Evolutionary conservation across 306 rosid species (phyloP).

Genomic region (Trichosanthes cucumerina): DNA sequence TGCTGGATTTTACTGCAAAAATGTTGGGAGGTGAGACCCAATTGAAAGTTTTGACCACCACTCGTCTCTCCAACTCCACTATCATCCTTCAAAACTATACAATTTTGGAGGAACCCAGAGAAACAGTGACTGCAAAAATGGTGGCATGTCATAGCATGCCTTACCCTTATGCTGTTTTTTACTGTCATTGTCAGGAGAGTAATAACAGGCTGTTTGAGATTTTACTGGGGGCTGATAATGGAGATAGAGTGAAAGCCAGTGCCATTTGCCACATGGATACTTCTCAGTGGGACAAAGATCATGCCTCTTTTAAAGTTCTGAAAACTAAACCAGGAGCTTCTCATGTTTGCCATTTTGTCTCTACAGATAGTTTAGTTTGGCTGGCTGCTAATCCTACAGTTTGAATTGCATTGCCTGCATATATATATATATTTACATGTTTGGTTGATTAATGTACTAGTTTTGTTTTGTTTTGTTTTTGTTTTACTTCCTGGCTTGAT

Average conservation of each 20-base stretch:
- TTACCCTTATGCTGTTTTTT: constrained; percentile 67
- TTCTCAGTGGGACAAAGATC: constrained; percentile 50
- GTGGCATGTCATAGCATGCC: constrained; percentile 67
- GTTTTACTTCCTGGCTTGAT: background rate
- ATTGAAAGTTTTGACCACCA: constrained; percentile 36
- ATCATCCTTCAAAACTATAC: constrained; percentile 50
- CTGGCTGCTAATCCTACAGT: constrained; percentile 25
- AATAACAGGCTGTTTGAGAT: constrained; percentile 40
- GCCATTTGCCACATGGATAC: constrained; percentile 86
- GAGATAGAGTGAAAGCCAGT: constrained; percentile 39
- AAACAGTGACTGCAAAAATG: constrained; percentile 31
- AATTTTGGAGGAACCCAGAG: constrained; percentile 22
- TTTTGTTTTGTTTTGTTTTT: background rate
- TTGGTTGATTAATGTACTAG: background rate
- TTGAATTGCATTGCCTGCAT: background rate
- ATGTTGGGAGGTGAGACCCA: constrained; percentile 29
- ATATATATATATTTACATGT: background rate
- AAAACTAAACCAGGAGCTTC: constrained; percentile 39
- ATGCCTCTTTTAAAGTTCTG: constrained; percentile 47
- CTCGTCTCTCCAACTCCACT: constrained; percentile 24
- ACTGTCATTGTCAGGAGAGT: constrained; percentile 48
- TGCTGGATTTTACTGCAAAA: constrained; percentile 32
- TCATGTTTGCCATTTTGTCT: constrained; percentile 71
- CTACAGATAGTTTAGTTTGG: constrained; percentile 52
- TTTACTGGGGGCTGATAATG: constrained; percentile 38